Evolutionary conservation across 1,139 yeast species (phyloP), one percentile per base, ranked within the genome.

Genomic region (Debaryomyces nepalensis): DNA sequence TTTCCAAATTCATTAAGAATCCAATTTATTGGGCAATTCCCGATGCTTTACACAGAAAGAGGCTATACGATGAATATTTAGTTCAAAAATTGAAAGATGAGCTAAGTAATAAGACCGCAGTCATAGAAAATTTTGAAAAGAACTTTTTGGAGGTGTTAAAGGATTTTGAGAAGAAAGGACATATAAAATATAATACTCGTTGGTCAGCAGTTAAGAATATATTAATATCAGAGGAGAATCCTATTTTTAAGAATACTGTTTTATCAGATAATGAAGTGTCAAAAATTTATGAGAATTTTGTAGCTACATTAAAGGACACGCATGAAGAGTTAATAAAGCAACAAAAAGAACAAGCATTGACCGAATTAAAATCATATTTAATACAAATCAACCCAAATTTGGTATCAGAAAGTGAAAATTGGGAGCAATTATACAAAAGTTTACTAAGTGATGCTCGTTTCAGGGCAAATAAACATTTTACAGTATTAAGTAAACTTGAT

Each of bases 11-110:
- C 44, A 73, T 87, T 12, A 63, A 60, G 5, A 81, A 83, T 43
- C 81, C 84, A 0, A 69, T 81, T 12, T 91, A 88, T 57, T 88
- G 96, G 95, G 65, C 73, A 1, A 64, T 89, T 1, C 64, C 69
- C 4, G 86, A 83, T 52, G 75, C 96, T 0, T 54, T 83, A 6
- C 69, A 71, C 46, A 75, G 95, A 40, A 82, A 83, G 51, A 67
- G 66, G 14, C 58, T 80, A 15, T 90, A 84, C 60, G 95, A 89
- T 41, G 80, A 79, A 30, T 87, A 77, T 55, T 60, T 85, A 21
- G 69, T 74, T 1, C 74, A 75, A 23, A 75, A 79, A 52, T 69
- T 83, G 5, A 79, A 79, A 50, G 74, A 75, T 31, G 84, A 83
- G 49, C 56, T 80, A 34, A 59, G 75, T 38, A 75, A 78, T 52